Base-by-base conservation (phyloP, 2,329 filamentous ascomycete genomes). In the Ilyonectria mors-panacis region DNA sequence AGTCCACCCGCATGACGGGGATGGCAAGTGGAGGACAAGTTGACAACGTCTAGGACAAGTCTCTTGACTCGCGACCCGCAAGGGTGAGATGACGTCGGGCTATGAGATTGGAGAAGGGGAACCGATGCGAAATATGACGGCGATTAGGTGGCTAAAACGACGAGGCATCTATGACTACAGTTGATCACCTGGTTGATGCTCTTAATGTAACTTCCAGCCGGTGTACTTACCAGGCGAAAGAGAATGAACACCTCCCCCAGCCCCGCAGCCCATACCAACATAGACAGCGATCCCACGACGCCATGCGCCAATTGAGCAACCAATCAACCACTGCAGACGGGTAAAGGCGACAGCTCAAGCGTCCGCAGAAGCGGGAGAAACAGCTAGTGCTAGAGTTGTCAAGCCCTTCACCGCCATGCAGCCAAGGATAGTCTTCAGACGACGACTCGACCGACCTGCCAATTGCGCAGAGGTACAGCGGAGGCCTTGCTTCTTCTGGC, bases 371-470 rank as follows among this genome's bases (percentile, higher is more conserved):
- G 57, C 33, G 51, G 60, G 44, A 44, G 19, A n/a, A 37, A 37
- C 7, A 35, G 13, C n/a, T 23, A n/a, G 33, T 63, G 44, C 23
- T 54, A 26, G 21, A 39, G n/a, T 28, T 51, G 33, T 65, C 35
- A 39, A 39, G n/a, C n/a, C n/a, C n/a, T n/a, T n/a, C n/a, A n/a
- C n/a, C n/a, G n/a, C n/a, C n/a, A n/a, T n/a, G n/a, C n/a, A 63
- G n/a, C n/a, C n/a, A n/a, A n/a, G n/a, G n/a, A n/a, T n/a, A n/a
- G n/a, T n/a, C n/a, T n/a, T n/a, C n/a, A n/a, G n/a, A n/a, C n/a
- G 54, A 59, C 28, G n/a, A n/a, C 53, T 65, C 21, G 35, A 28
- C 48, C 42, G 2, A n/a, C 39, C 58, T 63, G 47, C 62, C 55
- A 67, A 70, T 58, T 58, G 53, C 26, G 30, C 26, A 35, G 51